Conservation (phyloP, 2,329 filamentous ascomycete species). For the Claviceps fusiformis region DNA sequence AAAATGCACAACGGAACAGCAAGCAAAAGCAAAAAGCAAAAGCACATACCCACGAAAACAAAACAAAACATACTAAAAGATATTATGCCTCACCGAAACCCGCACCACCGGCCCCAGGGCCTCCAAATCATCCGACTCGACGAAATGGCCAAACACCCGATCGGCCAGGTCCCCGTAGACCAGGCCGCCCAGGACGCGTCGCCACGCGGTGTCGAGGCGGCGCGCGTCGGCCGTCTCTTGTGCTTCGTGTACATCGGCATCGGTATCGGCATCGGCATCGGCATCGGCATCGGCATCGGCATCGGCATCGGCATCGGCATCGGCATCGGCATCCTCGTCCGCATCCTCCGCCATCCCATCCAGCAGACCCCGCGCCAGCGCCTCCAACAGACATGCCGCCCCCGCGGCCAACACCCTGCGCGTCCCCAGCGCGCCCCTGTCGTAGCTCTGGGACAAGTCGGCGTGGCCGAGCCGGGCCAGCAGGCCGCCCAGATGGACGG, state of each 20-base stretch:
- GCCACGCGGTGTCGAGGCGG: conserved; percentile 45
- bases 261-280: neutral
- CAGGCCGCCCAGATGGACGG: conserved; percentile 43
- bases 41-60: too few relatives aligned
- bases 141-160: conserved; percentile 47
- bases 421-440: conserved; percentile 61
- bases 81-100: conserved; percentile 50
- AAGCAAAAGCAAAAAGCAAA: neutral
- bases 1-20: too few relatives aligned
- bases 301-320: conserved; percentile 4
- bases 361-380: conserved; percentile 50
- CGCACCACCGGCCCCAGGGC: conserved; percentile 48
- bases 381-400: conserved; percentile 55
- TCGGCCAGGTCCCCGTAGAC: conserved; percentile 58
- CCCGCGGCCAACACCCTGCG: conserved; percentile 65
- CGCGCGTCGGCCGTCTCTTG: too few relatives aligned
- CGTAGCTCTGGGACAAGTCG: conserved; percentile 67
- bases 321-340: neutral
- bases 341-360: neutral
- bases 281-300: neutral
- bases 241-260: too few relatives aligned
- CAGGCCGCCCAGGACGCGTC: conserved; percentile 49
- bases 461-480: conserved; percentile 50
- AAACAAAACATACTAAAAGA: conserved; percentile 47
- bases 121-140: conserved; percentile 48